These are phyloP conservation scores for Phaeomoniella chlamydospora DNA, from an alignment of 2,329 filamentous ascomycete genomes.

Conservation along the genomic window DNA sequence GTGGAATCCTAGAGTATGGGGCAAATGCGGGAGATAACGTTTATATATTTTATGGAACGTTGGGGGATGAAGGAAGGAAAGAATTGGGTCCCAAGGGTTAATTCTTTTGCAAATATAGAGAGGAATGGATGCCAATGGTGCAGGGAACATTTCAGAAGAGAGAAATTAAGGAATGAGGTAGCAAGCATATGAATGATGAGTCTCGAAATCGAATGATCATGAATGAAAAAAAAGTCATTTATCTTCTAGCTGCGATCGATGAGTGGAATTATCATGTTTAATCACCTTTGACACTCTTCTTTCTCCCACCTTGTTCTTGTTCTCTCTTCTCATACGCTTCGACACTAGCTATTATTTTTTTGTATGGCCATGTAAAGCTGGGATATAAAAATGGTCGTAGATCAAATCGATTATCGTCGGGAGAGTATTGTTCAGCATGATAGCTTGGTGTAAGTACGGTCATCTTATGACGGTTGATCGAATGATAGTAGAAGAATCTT, in stretches of 20 bases:
- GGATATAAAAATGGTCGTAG: constrained; percentile 39
- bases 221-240: too few relatives aligned
- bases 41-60: constrained; percentile 33
- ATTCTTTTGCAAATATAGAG: constrained; percentile 36
- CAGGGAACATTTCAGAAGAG: constrained; percentile 2
- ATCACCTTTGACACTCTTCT: constrained; percentile 18
- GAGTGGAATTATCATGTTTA: too few relatives aligned
- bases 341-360: constrained; percentile 33
- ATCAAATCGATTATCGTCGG: constrained; percentile 46
- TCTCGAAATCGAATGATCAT: too few relatives aligned
- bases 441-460: constrained; percentile 44
- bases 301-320: constrained; percentile 17
- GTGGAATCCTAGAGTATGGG: constrained; percentile 37
- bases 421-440: constrained; percentile 36
- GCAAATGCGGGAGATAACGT: constrained; percentile 16
- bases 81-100: constrained; percentile 37
- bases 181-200: too few relatives aligned
- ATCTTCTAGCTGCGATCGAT: too few relatives aligned
- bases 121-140: constrained; percentile 36
- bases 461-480: constrained; percentile 52
- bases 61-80: constrained; percentile 29
- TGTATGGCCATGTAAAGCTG: constrained; percentile 28
- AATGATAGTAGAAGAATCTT: constrained; percentile 31
- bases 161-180: constrained; percentile 2
- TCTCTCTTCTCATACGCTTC: constrained; percentile 24